Conservation (phyloP, 2,329 filamentous ascomycete species). For the Sclerotinia sclerotiorum region DNA sequence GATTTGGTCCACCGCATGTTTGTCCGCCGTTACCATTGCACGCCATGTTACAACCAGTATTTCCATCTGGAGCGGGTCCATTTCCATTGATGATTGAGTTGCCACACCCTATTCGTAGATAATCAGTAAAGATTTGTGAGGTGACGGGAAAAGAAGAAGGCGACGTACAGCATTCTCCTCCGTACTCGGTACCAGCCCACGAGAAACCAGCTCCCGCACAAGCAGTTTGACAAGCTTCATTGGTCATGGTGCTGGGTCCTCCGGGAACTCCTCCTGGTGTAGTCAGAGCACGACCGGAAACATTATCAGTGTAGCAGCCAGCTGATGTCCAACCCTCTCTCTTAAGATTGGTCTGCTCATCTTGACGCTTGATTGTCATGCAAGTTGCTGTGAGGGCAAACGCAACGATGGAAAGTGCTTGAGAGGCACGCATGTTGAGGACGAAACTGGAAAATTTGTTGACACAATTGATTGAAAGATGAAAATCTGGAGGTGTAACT, state of each 20-base stretch:
- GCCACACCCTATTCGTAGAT: conserved; percentile 25
- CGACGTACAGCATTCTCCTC: conserved; percentile 30
- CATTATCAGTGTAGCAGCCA: conserved; percentile 24
- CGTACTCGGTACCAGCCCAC: conserved; percentile 29
- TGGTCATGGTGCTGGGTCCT: conserved; percentile 25
- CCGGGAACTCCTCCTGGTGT: conserved; percentile 14
- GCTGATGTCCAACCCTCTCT: conserved; percentile 20
- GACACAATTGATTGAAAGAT: not conserved
- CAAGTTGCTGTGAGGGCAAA: not conserved
- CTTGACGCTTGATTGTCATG: conserved; percentile 7
- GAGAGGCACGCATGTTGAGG: conserved; percentile 2
- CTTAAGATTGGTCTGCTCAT: not conserved
- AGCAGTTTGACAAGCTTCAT: conserved; percentile 26
- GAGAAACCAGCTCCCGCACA: conserved; percentile 25
- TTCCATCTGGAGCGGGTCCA: conserved; percentile 28
- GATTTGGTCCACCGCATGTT: conserved; percentile 32
- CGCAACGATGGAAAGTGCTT: not conserved
- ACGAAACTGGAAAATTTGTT: not conserved
- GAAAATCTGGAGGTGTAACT: not conserved
- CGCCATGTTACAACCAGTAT: conserved; percentile 35
- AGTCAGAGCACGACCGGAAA: conserved; percentile 21
- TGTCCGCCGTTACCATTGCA: conserved; percentile 35
- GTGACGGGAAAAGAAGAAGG: not conserved
- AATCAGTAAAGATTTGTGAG: not conserved
- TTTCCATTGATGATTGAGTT: conserved; percentile 29